Evolutionary conservation across 2,329 filamentous ascomycete species (phyloP), one percentile per base, ranked within the genome.

Genomic region (Colletotrichum ledebouriae): DNA sequence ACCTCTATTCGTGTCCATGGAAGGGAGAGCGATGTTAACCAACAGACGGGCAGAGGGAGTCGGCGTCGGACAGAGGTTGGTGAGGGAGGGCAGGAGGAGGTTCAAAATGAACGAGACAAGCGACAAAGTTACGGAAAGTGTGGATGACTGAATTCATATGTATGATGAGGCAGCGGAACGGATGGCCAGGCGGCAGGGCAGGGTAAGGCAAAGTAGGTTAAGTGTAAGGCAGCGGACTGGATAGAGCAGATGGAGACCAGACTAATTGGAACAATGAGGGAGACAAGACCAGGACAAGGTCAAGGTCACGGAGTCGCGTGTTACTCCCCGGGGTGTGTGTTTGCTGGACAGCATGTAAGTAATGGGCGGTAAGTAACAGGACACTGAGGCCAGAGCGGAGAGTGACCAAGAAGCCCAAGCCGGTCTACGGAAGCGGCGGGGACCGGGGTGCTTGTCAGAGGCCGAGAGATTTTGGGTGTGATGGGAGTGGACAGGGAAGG

Each of bases 381-480:
- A 56, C 55, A 50, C 49, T 39, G 55, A 69, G 37, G 37, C n/a
- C 34, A 12, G 22, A 42, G 39, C 42, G 52, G 50, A 65, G 52
- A 57, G 61, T 58, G 63, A 69, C 66, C 61, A 69, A 69, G 66
- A 41, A 46, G 41, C 10, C 66, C 66, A 69, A 69, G 66, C 49
- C 61, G 66, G 66, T 41, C 66, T 56, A 69, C 66, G 66, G 66
- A 69, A 69, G 66, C 61, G 61, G 66, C 66, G 66, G 66, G 66
- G 66, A 69, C 66, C 66, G 56, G 66, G 66, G 66, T 69, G 66
- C 61, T 69, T 69, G 66, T 69, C 66, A 69, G 61, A 69, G 62
- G 49, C 61, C 66, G 62, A 69, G 53, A 46, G 53, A 63, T 47
- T 55, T 47, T 65, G 50, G 57, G 44, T 37, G 37, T 44, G 29